These are phyloP conservation scores for Senecio squalidus DNA, from an alignment of 140 eudicot species.

Conservation along the genomic window DNA sequence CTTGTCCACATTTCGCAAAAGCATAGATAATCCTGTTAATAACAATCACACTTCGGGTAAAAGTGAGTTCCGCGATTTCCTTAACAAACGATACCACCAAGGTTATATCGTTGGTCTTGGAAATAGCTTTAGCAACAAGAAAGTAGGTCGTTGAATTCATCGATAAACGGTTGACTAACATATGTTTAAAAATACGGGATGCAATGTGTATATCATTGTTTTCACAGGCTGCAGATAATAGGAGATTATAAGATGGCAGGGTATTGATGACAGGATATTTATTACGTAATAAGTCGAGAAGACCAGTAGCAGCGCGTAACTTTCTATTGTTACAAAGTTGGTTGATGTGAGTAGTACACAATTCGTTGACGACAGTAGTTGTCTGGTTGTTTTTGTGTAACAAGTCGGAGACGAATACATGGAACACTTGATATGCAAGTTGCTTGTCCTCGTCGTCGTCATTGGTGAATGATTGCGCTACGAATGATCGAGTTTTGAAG, in stretches of 20 bases:
- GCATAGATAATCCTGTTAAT: slow-evolving; percentile 67
- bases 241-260: slow-evolving; percentile 44
- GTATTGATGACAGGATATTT: slow-evolving; percentile 36
- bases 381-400: too few species aligned
- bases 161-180: slow-evolving; percentile 32
- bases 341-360: slow-evolving; percentile 42
- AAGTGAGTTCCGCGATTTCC: slow-evolving; percentile 48
- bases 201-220: slow-evolving; percentile 34
- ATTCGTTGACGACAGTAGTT: slow-evolving; percentile 34
- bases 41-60: slow-evolving; percentile 34
- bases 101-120: slow-evolving; percentile 37
- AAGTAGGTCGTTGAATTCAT: slow-evolving; percentile 44
- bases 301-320: slow-evolving; percentile 36
- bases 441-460: too few species aligned
- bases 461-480: too few species aligned
- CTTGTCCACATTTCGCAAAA: slow-evolving; percentile 63
- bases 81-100: slow-evolving; percentile 39
- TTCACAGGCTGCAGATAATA: slow-evolving; percentile 53
- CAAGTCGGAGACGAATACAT: too few species aligned
- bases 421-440: too few species aligned
- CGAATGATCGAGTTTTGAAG: too few species aligned
- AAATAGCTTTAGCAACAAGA: slow-evolving; percentile 58
- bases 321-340: slow-evolving; percentile 52
- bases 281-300: slow-evolving; percentile 43
- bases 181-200: slow-evolving; percentile 43